Base-by-base conservation (phyloP, 805 yeast species). In the Candida pseudoglaebosa region DNA sequence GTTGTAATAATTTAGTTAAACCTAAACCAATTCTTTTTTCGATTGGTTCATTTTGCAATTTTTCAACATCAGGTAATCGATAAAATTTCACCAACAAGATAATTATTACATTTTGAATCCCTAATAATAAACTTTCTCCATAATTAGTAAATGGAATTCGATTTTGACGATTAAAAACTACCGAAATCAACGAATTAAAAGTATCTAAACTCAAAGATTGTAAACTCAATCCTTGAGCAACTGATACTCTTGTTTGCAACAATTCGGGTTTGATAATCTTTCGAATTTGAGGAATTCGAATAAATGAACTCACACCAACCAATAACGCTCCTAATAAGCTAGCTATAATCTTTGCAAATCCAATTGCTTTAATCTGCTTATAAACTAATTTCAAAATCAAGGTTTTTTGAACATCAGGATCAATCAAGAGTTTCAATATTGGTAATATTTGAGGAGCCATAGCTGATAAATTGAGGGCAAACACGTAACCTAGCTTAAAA, bases 81-180 rank as follows among this genome's bases (percentile, higher is more conserved):
- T 62, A 68, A 44, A 58, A 67, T 45, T 62, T 52, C 34, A 66
- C 53, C 17, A 68, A 47, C 12, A 65, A 47, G 28, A 68, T 54
- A 26, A 68, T 57, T n/a, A 49, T 59, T 4, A 57, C 49, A 42
- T 68, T 66, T 45, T 68, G 74, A 13, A 65, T 29, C 1, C 70
- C 72, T 30, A 67, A 43, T 21, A 67, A 53, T 15, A 65, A 44
- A 20, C 64, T 53, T 48, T 68, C 74, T 5, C 74, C 74, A 43
- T 67, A 68, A 35, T 59, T 59, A 30, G 65, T 47, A 39, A 68
- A 68, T 33, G 59, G 48, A 41, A 59, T 62, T 16, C 54, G 43
- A 37, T 56, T 55, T 22, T 65, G 69, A 24, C 47, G 38, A 43
- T 68, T 67, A 53, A 64, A 68, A 17, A 64, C 53, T 26, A 62